Evolutionary conservation across 1,284 basidiomycete genomes (phyloP), one percentile per base, ranked within the genome.

Genomic region (Ceratobasidium sp.): DNA sequence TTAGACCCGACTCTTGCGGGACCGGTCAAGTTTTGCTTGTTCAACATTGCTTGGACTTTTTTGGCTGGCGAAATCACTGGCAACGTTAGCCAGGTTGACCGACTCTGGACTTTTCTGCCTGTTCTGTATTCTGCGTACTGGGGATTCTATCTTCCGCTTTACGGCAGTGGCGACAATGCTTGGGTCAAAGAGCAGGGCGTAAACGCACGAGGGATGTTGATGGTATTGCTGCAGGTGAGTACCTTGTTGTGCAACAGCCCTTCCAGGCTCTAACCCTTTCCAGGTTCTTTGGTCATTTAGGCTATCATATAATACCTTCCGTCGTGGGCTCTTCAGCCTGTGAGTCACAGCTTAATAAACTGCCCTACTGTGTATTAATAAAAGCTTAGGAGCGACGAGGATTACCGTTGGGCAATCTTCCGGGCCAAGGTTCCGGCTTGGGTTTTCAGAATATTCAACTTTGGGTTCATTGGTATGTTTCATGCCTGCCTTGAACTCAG

Each of bases 391-490:
- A 81, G 83, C 1, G 93, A 94, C 41, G 94, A 96, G 80, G 96
- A 98, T 80, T 98, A 98, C 79, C 91, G 96, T 34, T 98, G 96
- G 92, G 87, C 85, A 1, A 81, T 94, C 59, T 84, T 97, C 12
- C 88, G 94, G 45, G 80, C 83, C 64, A 84, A 89, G 70, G 79
- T 97, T 26, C 88, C 90, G 1, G 75, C 83, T 1, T 87, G 85
- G 83, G 78, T 91, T 18, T 97, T 96, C 85, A 89, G 93, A 75
- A 75, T 97, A 41, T 78, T 91, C 71, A 96, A 96, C 80, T 79
- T 98, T 39, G 84, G 86, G 28, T 97, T 96, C 81, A 91, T 98
- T 72, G 85, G 89, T 87, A 76, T 36, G 82, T 76, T 23, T 75
- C 78, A 14, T 36, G 39, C 2, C 8, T 43, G 50, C 4, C 21